Percentiles rank a stretch among this genome's conserved stretches.
These are phyloP conservation scores for Murraya koenigii DNA, from an alignment of 345 rosid genomes.

Conservation along the genomic window DNA sequence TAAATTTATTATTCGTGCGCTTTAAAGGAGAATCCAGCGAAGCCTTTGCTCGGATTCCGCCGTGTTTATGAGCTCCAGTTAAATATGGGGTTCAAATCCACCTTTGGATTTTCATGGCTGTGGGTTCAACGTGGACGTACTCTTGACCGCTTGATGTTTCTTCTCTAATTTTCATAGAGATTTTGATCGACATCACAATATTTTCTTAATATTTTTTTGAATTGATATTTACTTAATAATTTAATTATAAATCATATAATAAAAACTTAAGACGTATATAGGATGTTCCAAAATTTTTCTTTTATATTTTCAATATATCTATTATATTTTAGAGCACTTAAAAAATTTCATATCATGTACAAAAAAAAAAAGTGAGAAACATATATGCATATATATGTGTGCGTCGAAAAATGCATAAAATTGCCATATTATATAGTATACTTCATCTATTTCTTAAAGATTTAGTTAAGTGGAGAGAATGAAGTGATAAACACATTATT, in stretches of 20 bases:
- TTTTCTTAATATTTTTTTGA: not conserved
- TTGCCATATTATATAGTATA: too few species aligned
- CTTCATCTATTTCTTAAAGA: too few species aligned
- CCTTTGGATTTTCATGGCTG: slow-evolving; percentile 7
- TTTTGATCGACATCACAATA: not conserved
- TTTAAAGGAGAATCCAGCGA: slow-evolving; percentile 33
- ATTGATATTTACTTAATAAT: not conserved
- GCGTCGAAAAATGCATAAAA: too few species aligned
- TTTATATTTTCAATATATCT: too few species aligned
- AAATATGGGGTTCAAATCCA: slow-evolving; percentile 33
- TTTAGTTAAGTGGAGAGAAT: too few species aligned
- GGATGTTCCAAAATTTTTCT: too few species aligned
- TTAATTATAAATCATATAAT: not conserved
- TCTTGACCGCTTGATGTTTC: slow-evolving; percentile 19
- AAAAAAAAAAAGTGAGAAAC: too few species aligned
- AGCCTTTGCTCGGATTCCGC: slow-evolving; percentile 36
- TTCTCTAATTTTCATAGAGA: not conserved
- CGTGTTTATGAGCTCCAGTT: slow-evolving; percentile 29
- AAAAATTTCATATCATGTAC: too few species aligned
- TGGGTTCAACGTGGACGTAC: slow-evolving; percentile 13
- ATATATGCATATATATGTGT: too few species aligned
- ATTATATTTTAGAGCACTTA: too few species aligned
- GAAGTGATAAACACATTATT: too few species aligned
- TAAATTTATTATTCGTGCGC: not conserved
- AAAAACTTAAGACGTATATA: too few species aligned